Conservation (phyloP, 164 flowering plant genomes). For the Kingdonia uniflora region DNA sequence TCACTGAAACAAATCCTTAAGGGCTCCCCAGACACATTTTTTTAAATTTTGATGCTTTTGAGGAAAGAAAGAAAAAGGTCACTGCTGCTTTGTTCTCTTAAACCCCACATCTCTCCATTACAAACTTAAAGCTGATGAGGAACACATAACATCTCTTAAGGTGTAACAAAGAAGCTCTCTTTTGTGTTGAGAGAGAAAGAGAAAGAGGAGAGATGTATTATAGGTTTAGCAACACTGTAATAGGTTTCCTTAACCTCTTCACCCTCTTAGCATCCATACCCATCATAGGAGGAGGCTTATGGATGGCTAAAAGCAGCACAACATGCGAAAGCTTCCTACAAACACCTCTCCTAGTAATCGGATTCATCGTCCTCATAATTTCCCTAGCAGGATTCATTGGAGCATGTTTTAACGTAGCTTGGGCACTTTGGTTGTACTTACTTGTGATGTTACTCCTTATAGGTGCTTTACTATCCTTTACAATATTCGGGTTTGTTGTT, state of each 20-base stretch:
- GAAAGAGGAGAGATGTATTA: constrained; percentile 20
- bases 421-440: constrained; percentile 84
- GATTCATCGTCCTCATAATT: constrained; percentile 61
- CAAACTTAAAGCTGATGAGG: too few relatives aligned
- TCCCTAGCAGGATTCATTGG: constrained; percentile 93
- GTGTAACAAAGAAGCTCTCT: too few relatives aligned
- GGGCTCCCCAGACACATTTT: too few relatives aligned
- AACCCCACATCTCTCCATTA: too few relatives aligned
- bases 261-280: constrained; percentile 86
- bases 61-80: too few relatives aligned
- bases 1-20: too few relatives aligned
- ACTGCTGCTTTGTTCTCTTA: too few relatives aligned
- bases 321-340: constrained; percentile 79
- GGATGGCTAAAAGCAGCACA: constrained; percentile 77
- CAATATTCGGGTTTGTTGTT: constrained; percentile 75
- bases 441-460: constrained; percentile 65
- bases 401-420: constrained; percentile 77
- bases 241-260: constrained; percentile 87
- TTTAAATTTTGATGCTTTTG: too few relatives aligned
- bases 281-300: constrained; percentile 77
- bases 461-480: constrained; percentile 42
- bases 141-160: too few relatives aligned
- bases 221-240: constrained; percentile 78
- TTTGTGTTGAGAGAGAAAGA: not conserved
- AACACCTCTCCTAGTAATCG: constrained; percentile 68